Evolutionary conservation across 768 basidiomycete genomes (phyloP).

Genomic region (Hericium alpestre): DNA sequence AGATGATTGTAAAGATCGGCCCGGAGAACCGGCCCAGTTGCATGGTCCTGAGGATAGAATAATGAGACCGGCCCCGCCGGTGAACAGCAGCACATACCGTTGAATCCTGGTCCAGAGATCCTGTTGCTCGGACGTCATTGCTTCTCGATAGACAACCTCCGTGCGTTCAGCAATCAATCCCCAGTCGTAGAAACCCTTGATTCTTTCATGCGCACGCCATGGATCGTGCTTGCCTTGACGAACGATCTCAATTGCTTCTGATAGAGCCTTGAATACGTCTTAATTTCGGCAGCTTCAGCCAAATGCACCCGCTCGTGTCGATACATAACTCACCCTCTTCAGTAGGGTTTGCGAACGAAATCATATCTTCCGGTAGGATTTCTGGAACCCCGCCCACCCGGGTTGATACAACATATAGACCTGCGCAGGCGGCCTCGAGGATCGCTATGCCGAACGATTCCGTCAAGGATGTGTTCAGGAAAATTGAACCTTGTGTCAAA

Average conservation of each 20-base stretch:
- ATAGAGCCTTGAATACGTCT: slow-evolving; percentile 82
- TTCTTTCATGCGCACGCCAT: slow-evolving; percentile 58
- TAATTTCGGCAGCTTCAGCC: neutral
- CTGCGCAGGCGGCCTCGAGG: slow-evolving; percentile 90
- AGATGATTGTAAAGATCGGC: slow-evolving; percentile 77
- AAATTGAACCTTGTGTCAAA: slow-evolving; percentile 80
- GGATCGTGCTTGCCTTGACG: slow-evolving; percentile 64
- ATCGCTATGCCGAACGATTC: slow-evolving; percentile 98
- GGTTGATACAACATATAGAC: slow-evolving; percentile 89
- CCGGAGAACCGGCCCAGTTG: slow-evolving; percentile 73
- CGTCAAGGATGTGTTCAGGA: slow-evolving; percentile 89
- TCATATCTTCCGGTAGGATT: slow-evolving; percentile 88
- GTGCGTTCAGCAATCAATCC: slow-evolving; percentile 65
- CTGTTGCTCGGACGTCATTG: slow-evolving; percentile 47
- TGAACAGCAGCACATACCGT: slow-evolving; percentile 35
- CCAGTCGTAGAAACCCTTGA: slow-evolving; percentile 87
- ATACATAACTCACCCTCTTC: slow-evolving; percentile 62
- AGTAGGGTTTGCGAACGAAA: slow-evolving; percentile 88
- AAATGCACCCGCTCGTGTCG: neutral
- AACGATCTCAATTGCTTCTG: slow-evolving; percentile 68
- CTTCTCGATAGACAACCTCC: slow-evolving; percentile 70
- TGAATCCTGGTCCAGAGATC: slow-evolving; percentile 72
- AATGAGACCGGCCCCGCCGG: neutral
- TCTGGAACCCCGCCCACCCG: slow-evolving; percentile 94
- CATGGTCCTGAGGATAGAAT: slow-evolving; percentile 45